Conservation (phyloP, 176 grass and related monocot species). For the Oryza longistaminata region DNA sequence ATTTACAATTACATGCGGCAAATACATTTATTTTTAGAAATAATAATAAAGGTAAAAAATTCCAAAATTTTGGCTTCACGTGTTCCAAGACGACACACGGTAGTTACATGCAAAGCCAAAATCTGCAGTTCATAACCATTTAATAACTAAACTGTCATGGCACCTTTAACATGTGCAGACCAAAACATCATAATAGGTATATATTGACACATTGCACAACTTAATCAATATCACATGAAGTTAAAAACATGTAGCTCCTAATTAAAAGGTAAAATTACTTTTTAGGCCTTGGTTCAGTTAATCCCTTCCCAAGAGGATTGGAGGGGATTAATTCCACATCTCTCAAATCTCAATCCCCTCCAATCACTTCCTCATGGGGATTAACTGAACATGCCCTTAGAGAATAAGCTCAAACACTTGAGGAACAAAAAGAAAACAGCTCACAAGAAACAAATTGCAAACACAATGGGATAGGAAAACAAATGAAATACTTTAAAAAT, state of each 20-base stretch:
- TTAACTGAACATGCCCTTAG: neutral
- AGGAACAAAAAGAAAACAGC: neutral
- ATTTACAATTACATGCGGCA: neutral
- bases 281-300: too few species aligned
- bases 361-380: too few species aligned
- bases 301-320: too few species aligned
- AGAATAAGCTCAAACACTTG: neutral
- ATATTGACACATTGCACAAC: neutral
- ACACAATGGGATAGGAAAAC: neutral
- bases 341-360: too few species aligned
- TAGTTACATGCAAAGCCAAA: neutral
- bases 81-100: neutral
- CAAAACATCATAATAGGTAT: neutral
- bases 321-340: too few species aligned
- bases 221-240: neutral
- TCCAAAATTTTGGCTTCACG: neutral
- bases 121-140: too few species aligned
- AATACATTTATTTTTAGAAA: neutral
- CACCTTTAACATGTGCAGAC: too few species aligned
- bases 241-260: neutral
- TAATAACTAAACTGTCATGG: too few species aligned
- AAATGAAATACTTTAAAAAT: slow-evolving; percentile 10
- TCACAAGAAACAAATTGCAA: neutral
- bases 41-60: neutral
- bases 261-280: slow-evolving; percentile 13